Percentiles rank a stretch among this genome's conserved stretches.
Evolutionary conservation across 352 stramenopile species (phyloP).

Genomic region (Pythium volutum): DNA sequence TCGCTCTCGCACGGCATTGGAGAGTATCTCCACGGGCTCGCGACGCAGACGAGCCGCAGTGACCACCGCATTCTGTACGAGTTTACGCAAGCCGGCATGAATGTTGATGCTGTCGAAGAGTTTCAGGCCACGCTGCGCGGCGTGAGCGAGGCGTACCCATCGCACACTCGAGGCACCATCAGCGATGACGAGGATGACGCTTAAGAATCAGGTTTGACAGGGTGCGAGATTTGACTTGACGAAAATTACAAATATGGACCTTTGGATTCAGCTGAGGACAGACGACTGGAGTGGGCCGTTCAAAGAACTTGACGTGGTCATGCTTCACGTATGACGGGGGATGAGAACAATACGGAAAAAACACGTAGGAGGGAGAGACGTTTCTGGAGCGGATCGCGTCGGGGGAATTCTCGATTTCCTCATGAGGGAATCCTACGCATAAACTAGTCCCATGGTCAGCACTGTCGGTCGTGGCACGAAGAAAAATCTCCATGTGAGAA

Average conservation of each 20-base stretch:
- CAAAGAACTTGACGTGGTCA: too few relatives aligned
- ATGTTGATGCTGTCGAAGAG: slow-evolving; percentile 59
- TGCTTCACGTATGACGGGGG: too few relatives aligned
- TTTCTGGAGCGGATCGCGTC: too few relatives aligned
- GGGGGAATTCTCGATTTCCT: too few relatives aligned
- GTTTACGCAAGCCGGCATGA: slow-evolving; percentile 74
- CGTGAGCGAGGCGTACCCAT: slow-evolving; percentile 44
- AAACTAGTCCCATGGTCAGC: too few relatives aligned
- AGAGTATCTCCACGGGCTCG: slow-evolving; percentile 42
- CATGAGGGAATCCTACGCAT: too few relatives aligned
- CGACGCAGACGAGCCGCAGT: slow-evolving; percentile 29
- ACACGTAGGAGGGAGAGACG: too few relatives aligned
- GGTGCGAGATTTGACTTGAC: not conserved
- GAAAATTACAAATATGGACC: slow-evolving; percentile 23
- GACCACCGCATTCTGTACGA: slow-evolving; percentile 73
- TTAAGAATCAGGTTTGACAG: slow-evolving; percentile 1
- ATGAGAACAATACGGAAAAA: too few relatives aligned
- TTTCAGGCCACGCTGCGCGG: slow-evolving; percentile 42
- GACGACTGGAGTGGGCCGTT: not conserved
- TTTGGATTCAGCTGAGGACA: slow-evolving; percentile 1
- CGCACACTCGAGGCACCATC: not conserved
- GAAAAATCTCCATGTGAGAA: too few relatives aligned
- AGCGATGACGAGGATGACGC: slow-evolving; percentile 18
- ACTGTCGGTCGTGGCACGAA: too few relatives aligned
- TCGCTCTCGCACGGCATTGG: slow-evolving; percentile 39